These are phyloP conservation scores for Pleurotus platypus DNA, from an alignment of 768 basidiomycete genomes.

Conservation along the genomic window DNA sequence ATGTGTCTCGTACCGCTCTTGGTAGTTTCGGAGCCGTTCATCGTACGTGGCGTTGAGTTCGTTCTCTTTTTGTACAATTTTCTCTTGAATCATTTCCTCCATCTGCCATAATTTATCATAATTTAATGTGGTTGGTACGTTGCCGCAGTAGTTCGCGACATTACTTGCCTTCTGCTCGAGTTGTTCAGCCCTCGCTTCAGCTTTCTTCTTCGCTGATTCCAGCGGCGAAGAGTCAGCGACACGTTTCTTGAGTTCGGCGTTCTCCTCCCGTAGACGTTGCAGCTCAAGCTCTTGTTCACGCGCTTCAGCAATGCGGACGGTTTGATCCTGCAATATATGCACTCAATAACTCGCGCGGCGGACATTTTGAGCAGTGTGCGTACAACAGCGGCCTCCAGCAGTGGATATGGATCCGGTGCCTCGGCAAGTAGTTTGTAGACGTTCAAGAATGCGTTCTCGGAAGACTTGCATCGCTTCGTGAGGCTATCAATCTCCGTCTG, in stretches of 20 bases:
- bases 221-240: conserved; percentile 58
- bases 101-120: conserved; percentile 48
- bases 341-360: not conserved
- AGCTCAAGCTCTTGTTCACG: conserved; percentile 73
- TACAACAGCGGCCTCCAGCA: conserved; percentile 92
- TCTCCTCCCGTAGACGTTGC: conserved; percentile 74
- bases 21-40: conserved; percentile 92
- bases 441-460: conserved; percentile 95
- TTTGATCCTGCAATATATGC: conserved; percentile 68
- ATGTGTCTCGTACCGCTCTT: conserved; percentile 68
- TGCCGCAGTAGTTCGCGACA: not conserved
- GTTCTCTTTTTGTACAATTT: conserved; percentile 89
- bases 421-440: conserved; percentile 96
- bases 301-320: conserved; percentile 85
- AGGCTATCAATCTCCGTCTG: conserved; percentile 95
- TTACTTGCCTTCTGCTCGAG: conserved; percentile 73
- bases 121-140: not conserved
- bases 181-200: conserved; percentile 68
- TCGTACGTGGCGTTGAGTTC: conserved; percentile 97
- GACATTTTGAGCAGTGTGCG: not conserved
- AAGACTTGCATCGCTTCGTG: conserved; percentile 86
- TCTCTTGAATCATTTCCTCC: conserved; percentile 90
- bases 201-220: conserved; percentile 74
- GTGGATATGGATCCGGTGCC: conserved; percentile 95
- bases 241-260: conserved; percentile 70